A percentile compares a stretch with the other conserved stretches of the same genome.
These are phyloP conservation scores for Mycena olivaceomarginata DNA, from an alignment of 768 basidiomycete genomes.

Conservation along the genomic window DNA sequence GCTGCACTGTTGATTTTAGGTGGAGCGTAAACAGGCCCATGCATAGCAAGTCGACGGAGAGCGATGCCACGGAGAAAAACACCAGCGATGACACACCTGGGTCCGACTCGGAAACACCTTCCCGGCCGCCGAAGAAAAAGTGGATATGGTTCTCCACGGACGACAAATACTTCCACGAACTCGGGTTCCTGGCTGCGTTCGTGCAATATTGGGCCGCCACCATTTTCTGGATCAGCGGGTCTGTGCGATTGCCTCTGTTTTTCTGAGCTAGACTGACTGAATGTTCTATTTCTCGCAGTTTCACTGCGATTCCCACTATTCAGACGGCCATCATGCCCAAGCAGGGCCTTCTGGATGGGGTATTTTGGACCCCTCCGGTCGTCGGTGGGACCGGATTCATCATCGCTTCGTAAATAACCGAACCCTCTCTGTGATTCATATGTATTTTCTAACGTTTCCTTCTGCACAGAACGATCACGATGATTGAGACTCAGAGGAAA, in stretches of 20 bases:
- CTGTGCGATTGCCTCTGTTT: constrained; percentile 9
- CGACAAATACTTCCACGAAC: constrained; percentile 61
- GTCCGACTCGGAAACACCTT: constrained; percentile 44
- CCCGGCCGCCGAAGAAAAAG: constrained; percentile 43
- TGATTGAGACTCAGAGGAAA: no score
- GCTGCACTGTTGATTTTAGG: constrained; percentile 52
- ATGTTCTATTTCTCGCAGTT: constrained; percentile 45
- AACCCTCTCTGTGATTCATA: no score
- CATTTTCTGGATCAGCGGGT: constrained; percentile 78
- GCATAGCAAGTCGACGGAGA: constrained; percentile 26
- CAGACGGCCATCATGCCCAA: constrained; percentile 53
- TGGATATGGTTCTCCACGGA: constrained; percentile 64
- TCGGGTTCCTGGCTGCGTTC: constrained; percentile 70
- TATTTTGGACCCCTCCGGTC: constrained; percentile 80
- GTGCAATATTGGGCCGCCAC: constrained; percentile 74
- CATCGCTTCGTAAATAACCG: no score
- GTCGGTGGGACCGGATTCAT: no score
- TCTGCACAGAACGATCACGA: no score
- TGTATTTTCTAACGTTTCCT: no score
- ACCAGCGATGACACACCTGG: not conserved
- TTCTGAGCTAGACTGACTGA: constrained; percentile 33
- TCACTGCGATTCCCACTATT: constrained; percentile 60
- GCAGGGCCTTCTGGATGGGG: constrained; percentile 62
- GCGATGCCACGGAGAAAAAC: not conserved
- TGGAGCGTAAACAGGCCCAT: constrained; percentile 51